Evolutionary conservation across 805 yeast species (phyloP).

Genomic region (Candida saitoana): DNA sequence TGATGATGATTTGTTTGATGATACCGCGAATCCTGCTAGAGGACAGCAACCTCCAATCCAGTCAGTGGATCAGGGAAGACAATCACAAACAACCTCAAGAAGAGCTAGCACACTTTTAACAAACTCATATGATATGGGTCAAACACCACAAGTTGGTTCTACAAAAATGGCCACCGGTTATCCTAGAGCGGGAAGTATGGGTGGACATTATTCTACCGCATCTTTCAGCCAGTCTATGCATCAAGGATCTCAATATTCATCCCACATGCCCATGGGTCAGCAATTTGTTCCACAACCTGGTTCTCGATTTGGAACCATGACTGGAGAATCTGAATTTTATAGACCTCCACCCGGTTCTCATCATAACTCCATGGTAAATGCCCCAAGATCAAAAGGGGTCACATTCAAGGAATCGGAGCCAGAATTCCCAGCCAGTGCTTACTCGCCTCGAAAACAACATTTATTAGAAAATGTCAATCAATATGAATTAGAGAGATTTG

Average conservation of each 20-base stretch:
- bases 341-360: slow-evolving; percentile 2
- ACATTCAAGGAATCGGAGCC: slow-evolving; percentile 28
- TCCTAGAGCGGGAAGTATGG: not conserved
- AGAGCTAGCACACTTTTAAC: slow-evolving; percentile 1
- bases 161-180: not conserved
- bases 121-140: slow-evolving; percentile 1
- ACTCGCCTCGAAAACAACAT: slow-evolving; percentile 19
- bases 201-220: not conserved
- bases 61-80: not conserved
- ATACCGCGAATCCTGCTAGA: not conserved
- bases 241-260: not conserved
- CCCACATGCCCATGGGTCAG: not conserved
- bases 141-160: not conserved
- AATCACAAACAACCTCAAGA: slow-evolving; percentile 2
- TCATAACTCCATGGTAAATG: slow-evolving; percentile 1
- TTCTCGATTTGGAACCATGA: slow-evolving; percentile 17
- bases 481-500: slow-evolving; percentile 18
- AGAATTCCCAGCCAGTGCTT: slow-evolving; percentile 28
- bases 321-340: slow-evolving; percentile 15
- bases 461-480: slow-evolving; percentile 13
- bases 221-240: not conserved
- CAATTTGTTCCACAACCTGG: slow-evolving; percentile 7
- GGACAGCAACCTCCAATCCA: not conserved
- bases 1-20: slow-evolving; percentile 4
- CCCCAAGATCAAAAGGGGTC: slow-evolving; percentile 20